Base-by-base conservation (phyloP, 192 early-diverging fungal genomes). In the Dispira parvispora region DNA sequence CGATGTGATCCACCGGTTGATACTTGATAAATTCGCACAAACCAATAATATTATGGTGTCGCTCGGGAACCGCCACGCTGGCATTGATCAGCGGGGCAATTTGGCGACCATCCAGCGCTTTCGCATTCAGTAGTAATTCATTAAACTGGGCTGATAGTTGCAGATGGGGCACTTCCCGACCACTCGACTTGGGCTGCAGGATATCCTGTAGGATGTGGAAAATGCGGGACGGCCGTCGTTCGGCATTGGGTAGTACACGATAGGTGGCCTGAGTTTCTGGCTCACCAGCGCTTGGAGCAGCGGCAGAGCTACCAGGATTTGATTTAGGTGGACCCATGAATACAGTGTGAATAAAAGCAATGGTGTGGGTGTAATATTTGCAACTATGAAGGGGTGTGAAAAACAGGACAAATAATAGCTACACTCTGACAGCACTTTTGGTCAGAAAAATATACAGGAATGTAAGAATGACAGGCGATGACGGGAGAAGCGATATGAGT, bases 141-240 rank as follows among this genome's bases (percentile, higher is more conserved):
- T 20, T 45, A 61, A 61, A 61, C 58, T 61, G 58, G 43, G 58
- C 58, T n/a, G 58, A 43, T 21, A 61, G 58, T 38, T 61, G 32
- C 43, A 45, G 43, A 44, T 61, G 28, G 18, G 58, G 44, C 10
- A 61, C 20, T 8, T 61, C 58, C 58, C 58, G 58, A 21, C 26
- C 43, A 12, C 43, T 44, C 43, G 58, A 44, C 42, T 43, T 38
- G 38, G 42, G 18, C 18, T 38, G 42, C 14, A 32, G 42, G 5
- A 61, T 32, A 44, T 44, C 58, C 11, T 44, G 58, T 12, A 61
- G 28, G n/a, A 44, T 23, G 16, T 14, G n/a, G 42, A 61, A 61
- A 20, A 61, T 12, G 12, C 43, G 32, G 25, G 58, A 61, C 8
- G 28, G 58, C 0, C 58, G 32, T 12, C 53, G 53, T 14, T 25